A percentile compares a stretch with the other conserved stretches of the same genome.
These are phyloP conservation scores for Xylaria venustula DNA, from an alignment of 495 filamentous ascomycete species.

Conservation along the genomic window DNA sequence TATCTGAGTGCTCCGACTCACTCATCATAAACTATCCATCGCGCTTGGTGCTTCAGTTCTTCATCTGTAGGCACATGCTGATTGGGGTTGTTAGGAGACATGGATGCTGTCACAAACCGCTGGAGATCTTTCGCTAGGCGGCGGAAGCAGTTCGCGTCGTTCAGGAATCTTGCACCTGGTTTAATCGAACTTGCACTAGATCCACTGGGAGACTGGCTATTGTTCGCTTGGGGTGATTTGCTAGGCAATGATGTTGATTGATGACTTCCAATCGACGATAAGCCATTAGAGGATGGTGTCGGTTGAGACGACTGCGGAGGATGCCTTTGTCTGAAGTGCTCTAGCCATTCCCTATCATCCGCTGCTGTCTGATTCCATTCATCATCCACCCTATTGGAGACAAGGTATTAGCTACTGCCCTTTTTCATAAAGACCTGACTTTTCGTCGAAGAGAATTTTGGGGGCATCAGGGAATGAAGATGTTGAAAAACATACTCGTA, in stretches of 20 bases:
- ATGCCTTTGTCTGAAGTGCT: constrained; percentile 43
- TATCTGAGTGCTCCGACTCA: constrained; percentile 27
- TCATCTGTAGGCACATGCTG: constrained; percentile 52
- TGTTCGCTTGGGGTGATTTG: constrained; percentile 3
- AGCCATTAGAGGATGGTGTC: constrained; percentile 11
- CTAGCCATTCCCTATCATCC: constrained; percentile 63
- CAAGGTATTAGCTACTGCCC: background rate
- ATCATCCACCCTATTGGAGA: constrained; percentile 45
- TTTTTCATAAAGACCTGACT: no score
- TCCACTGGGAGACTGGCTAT: background rate
- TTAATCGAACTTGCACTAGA: constrained; percentile 20
- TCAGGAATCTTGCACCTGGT: constrained; percentile 40
- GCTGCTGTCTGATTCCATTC: constrained; percentile 72
- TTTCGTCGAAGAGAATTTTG: no score
- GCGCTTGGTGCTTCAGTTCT: constrained; percentile 54
- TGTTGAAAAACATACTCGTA: constrained; percentile 40
- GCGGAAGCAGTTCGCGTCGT: constrained; percentile 56
- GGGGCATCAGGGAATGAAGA: background rate
- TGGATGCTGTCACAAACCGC: constrained; percentile 46
- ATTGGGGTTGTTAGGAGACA: constrained; percentile 53
- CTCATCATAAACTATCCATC: constrained; percentile 58
- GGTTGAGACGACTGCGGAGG: constrained; percentile 1
- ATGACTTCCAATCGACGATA: constrained; percentile 4
- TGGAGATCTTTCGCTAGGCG: constrained; percentile 46
- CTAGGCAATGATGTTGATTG: constrained; percentile 4